A percentile compares a stretch with the other conserved stretches of the same genome.
These are phyloP conservation scores for Infundibulicybe gibba DNA, from an alignment of 768 basidiomycete species.

Conservation along the genomic window DNA sequence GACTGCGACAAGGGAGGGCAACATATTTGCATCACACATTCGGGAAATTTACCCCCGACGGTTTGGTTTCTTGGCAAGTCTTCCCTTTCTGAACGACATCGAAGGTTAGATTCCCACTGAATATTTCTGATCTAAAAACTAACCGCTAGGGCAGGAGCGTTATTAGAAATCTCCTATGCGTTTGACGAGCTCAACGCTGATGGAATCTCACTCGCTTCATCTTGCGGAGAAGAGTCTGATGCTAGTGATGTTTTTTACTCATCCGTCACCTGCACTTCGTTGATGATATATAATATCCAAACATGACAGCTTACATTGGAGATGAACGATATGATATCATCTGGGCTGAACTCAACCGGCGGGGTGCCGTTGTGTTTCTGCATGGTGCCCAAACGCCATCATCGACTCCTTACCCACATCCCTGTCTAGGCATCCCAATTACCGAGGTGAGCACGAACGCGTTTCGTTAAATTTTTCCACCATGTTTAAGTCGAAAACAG, in stretches of 20 bases:
- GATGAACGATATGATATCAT: slow-evolving; percentile 60
- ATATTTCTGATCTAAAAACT: not conserved
- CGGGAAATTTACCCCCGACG: slow-evolving; percentile 45
- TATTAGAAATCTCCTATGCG: slow-evolving; percentile 58
- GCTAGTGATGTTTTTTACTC: slow-evolving; percentile 40
- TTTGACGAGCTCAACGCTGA: slow-evolving; percentile 60
- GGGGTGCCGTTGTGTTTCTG: slow-evolving; percentile 62
- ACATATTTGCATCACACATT: slow-evolving; percentile 42
- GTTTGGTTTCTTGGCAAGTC: slow-evolving; percentile 69
- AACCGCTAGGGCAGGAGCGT: slow-evolving; percentile 35
- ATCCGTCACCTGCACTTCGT: not conserved
- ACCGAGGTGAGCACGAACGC: slow-evolving; percentile 49
- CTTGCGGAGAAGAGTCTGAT: slow-evolving; percentile 51
- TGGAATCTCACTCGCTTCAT: slow-evolving; percentile 65
- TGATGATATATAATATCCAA: slow-evolving; percentile 2
- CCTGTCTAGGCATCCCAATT: slow-evolving; percentile 63
- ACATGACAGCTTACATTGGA: slow-evolving; percentile 63
- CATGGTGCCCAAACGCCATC: slow-evolving; percentile 70
- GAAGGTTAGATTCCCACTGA: slow-evolving; percentile 36
- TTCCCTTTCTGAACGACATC: slow-evolving; percentile 61
- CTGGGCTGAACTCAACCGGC: slow-evolving; percentile 65
- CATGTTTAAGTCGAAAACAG: slow-evolving; percentile 28
- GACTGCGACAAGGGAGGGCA: slow-evolving; percentile 38
- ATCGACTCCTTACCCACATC: slow-evolving; percentile 60
- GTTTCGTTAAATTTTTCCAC: not conserved